Evolutionary conservation across 148 eudicot species (phyloP).

Genomic region (Tetragonia tetragonoides): DNA sequence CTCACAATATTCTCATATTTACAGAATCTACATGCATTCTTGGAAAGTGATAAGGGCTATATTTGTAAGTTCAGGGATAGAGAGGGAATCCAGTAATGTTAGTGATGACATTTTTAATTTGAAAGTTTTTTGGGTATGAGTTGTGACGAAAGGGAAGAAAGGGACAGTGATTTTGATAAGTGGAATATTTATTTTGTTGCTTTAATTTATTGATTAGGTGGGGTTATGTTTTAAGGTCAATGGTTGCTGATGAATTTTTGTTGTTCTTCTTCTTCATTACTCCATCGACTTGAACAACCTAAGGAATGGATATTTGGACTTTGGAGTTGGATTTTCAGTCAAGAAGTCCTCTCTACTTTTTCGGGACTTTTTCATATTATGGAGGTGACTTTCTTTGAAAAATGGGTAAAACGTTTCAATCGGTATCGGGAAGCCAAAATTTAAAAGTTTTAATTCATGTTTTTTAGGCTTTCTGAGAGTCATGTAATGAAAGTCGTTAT

Average conservation of each 20-base stretch:
- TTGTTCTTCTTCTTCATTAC: background rate
- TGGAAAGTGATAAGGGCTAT: conserved; percentile 6
- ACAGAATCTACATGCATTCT: background rate
- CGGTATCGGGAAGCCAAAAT: no score
- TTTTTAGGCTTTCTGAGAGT: no score
- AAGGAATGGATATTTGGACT: no score
- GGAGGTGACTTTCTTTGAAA: no score
- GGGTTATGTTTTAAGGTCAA: conserved; percentile 20
- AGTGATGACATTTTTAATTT: background rate
- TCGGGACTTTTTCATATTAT: no score
- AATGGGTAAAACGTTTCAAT: no score
- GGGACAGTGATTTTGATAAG: conserved; percentile 19
- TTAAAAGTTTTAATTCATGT: no score
- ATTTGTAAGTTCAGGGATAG: conserved; percentile 4
- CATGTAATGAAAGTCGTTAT: no score
- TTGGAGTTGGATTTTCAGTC: no score
- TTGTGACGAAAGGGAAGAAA: conserved; percentile 22
- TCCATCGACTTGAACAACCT: no score
- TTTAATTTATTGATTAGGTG: background rate
- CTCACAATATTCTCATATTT: background rate
- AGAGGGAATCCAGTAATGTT: background rate
- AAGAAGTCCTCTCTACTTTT: no score
- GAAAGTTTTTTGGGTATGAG: conserved; percentile 13
- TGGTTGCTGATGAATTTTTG: conserved; percentile 9
- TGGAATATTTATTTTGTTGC: background rate